Base-by-base conservation (phyloP, 2,329 filamentous ascomycete genomes). In the Sphaceloma murrayae region DNA sequence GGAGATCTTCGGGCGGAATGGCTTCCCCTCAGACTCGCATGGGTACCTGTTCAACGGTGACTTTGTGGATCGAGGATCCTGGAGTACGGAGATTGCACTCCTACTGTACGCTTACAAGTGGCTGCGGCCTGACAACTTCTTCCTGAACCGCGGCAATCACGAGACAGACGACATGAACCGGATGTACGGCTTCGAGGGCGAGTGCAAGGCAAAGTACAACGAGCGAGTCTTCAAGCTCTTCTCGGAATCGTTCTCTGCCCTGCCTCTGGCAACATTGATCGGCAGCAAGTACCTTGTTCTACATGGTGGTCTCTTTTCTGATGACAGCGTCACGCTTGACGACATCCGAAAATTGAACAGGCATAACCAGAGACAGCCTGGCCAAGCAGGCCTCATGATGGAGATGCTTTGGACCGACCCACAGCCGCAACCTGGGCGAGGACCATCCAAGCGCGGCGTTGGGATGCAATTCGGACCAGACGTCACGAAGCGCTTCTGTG, bases 391-490 rank as follows among this genome's bases (percentile, higher is more conserved):
- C 10, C 68, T 98, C 56, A 98, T 98, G 91, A 98, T 98, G 91
- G 91, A 98, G 67, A 98, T 98, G 91, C 75, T 98, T 34, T 98
- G 91, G 91, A 96, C 91, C 1, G 91, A 98, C 60, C 91, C 91
- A 2, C 91, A 98, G 62, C 74, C 83, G 0, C 73, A 79, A 54
- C 80, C 83, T 19, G 91, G 91, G 43, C 80, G 91, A 54, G 86
- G 88, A 6, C 91, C 91, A 33, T 94, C 87, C 70, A 98, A 98
- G 73, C 78, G 91, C 60, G 91, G 91, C 53, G 89, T 98, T 14
- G 91, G 91, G 43, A 76, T 96, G 66, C 88, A 96, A 61, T 98
- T 98, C 56, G 91, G 91, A 1, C 91, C 91, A 0, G 91, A 98
- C 60, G 79, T 98, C 47, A 98, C 91, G 16, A 94, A 93, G 69